Evolutionary conservation across 2,329 filamentous ascomycete species (phyloP), one percentile per base, ranked within the genome.

Genomic region (Ophiostoma montium): DNA sequence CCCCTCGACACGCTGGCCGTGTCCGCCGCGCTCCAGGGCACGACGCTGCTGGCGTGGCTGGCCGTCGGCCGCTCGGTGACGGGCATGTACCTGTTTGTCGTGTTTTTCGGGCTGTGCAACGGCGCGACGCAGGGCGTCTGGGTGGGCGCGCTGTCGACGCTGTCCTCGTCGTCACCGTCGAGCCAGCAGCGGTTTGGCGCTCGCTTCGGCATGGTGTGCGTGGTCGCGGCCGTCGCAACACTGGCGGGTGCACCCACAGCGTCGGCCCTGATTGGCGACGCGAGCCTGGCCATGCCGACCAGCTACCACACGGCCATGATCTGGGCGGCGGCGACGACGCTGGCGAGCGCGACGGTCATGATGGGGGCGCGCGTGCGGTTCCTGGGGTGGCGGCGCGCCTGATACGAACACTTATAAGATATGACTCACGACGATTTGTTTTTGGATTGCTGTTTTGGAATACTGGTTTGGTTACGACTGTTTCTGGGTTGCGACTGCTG

Each of bases 1-100:
- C 68, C 74, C 0, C 63, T 79, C 44, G 80, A 80, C 55, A 67
- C 70, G 1, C 66, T 77, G 23, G 54, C 68, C 3, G 52, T 68
- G 5, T 65, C 68, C 1, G 66, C 65, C 2, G 58, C 70, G 11
- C 51, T 68, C 4, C 65, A 72, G 3, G 66, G 67, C 1, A 59
- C 72, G 13, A 47, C 48, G 7, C 33, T 56, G 12, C 49, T 56
- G 21, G 45, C 38, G 47, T 83, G 80, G 79, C 68, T 70, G 2
- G 70, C 67, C 0, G 73, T 82, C 2, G 57, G 52, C n/a, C 61
- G 57, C 11, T 56, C 54, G 4, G 55, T 55, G 3, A 52, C 59
- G 3, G 64, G 62, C 51, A 68, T 70, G 63, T 70, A 70, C 53
- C 56, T 60, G 35, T 73, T 71, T 57, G 63, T 63, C 35, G 63